A percentile compares a stretch with the other conserved stretches of the same genome.
These are phyloP conservation scores for Neurospora cerealis DNA, from an alignment of 495 filamentous ascomycete genomes.

Conservation along the genomic window DNA sequence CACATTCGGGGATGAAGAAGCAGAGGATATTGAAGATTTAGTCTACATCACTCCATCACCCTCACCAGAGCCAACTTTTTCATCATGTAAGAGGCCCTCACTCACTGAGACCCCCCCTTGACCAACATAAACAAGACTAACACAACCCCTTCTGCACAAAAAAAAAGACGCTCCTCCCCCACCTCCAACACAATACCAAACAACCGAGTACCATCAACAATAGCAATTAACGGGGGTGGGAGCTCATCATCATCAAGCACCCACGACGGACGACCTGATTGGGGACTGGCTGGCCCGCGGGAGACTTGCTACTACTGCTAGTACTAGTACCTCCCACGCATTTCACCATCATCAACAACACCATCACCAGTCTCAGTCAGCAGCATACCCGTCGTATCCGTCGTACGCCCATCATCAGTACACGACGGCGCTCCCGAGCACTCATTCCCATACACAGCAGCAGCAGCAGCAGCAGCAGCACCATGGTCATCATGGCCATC, in stretches of 20 bases:
- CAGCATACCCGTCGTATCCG: background rate
- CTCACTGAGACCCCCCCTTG: background rate
- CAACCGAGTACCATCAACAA: background rate
- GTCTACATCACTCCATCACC: constrained; percentile 16
- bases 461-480: background rate
- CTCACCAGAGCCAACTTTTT: constrained; percentile 1
- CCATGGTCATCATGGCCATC: background rate
- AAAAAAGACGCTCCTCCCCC: background rate
- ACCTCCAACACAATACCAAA: background rate
- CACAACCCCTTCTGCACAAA: background rate
- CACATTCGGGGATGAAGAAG: background rate
- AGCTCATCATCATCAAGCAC: background rate
- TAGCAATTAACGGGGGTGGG: background rate
- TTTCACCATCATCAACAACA: background rate
- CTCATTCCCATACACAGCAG: background rate
- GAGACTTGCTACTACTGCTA: background rate
- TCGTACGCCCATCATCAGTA: background rate
- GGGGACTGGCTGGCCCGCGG: background rate
- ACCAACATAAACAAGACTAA: background rate
- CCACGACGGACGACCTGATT: background rate
- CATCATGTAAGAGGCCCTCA: constrained; percentile 5
- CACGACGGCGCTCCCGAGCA: background rate
- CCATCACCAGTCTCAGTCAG: background rate
- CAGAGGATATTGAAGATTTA: constrained; percentile 20
- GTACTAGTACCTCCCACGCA: background rate